A percentile compares a stretch with the other conserved stretches of the same genome.
Evolutionary conservation across 78 protist genomes (phyloP).

Genomic region (Cavenderia fasciculata): DNA sequence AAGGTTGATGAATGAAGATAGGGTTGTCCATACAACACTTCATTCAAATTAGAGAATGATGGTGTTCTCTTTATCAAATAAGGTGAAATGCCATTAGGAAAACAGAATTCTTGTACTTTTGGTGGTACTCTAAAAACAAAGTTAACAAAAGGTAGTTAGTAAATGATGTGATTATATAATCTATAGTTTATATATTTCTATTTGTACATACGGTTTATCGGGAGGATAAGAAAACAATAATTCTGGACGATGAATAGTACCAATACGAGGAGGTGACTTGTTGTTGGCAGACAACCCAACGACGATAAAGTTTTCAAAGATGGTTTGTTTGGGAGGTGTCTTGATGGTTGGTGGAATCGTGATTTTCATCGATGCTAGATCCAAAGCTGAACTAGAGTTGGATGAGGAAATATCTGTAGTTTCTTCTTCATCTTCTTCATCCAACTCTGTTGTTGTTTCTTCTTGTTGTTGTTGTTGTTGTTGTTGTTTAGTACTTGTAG

Average conservation of each 20-base stretch:
- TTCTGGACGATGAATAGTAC: constrained; percentile 34
- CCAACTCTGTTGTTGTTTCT: too few relatives aligned
- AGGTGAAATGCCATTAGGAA: constrained; percentile 73
- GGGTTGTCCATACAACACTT: constrained; percentile 65
- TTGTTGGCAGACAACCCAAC: constrained; percentile 36
- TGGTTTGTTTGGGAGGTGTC: too few relatives aligned
- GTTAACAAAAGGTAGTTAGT: neutral
- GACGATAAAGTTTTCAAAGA: constrained; percentile 61
- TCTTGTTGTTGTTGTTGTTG: too few relatives aligned
- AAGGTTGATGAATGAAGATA: constrained; percentile 33
- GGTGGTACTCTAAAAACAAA: constrained; percentile 51
- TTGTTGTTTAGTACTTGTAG: too few relatives aligned
- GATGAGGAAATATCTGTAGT: too few relatives aligned
- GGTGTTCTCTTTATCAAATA: constrained; percentile 48
- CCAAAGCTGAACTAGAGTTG: too few relatives aligned
- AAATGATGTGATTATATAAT: neutral
- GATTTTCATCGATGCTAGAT: too few relatives aligned
- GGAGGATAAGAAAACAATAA: constrained; percentile 45
- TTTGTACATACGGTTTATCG: constrained; percentile 35
- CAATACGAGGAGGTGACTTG: constrained; percentile 36
- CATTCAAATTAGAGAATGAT: constrained; percentile 37
- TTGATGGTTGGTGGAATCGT: too few relatives aligned
- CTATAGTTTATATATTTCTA: neutral
- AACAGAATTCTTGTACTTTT: constrained; percentile 62
- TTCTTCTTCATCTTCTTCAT: too few relatives aligned